Evolutionary conservation across 2,329 filamentous ascomycete genomes (phyloP), one percentile per base, ranked within the genome.

Genomic region (Cordyceps farinosa): DNA sequence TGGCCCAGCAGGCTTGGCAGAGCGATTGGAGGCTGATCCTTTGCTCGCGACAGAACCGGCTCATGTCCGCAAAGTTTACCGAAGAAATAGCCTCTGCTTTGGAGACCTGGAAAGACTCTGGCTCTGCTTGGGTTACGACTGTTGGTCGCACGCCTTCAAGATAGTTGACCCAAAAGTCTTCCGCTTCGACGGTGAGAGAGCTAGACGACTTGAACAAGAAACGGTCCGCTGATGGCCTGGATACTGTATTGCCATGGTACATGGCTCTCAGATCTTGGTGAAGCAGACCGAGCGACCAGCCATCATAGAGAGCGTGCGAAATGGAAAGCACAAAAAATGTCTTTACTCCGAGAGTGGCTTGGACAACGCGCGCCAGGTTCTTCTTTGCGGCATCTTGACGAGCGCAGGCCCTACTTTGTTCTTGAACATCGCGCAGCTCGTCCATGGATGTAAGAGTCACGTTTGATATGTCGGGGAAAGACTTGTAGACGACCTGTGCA

Each of bases 241-340:
- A 44, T 3, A 68, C 66, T 11, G 77, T 72, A 0, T 72, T 66
- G 5, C 78, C 78, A 5, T 77, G 54, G 66, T 96, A 96, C 1
- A 88, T 86, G n/a, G 75, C 78, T 17, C 81, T 74, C 1, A 97
- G 82, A 69, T 95, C 87, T 50, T 82, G 78, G 68, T 95, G 91
- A 1, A 97, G 75, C 17, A 96, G 77, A 3, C 81, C 79, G 13
- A 97, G 82, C 3, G 92, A 96, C 85, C 88, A 92, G 0, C 93
- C 93, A 71, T 97, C 93, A 67, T 97, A 97, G 27, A 97, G 80
- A 1, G 92, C 91, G 74, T 97, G 93, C 0, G 92, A 84, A 45
- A 97, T 87, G 0, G 91, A 93, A 1, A 97, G 72, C 5, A 88
- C 70, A 1, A 88, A 66, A 62, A 82, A 84, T 3, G 64, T 74